Base-by-base conservation (phyloP, 305 asterid genomes). In the Ajuga reptans region DNA sequence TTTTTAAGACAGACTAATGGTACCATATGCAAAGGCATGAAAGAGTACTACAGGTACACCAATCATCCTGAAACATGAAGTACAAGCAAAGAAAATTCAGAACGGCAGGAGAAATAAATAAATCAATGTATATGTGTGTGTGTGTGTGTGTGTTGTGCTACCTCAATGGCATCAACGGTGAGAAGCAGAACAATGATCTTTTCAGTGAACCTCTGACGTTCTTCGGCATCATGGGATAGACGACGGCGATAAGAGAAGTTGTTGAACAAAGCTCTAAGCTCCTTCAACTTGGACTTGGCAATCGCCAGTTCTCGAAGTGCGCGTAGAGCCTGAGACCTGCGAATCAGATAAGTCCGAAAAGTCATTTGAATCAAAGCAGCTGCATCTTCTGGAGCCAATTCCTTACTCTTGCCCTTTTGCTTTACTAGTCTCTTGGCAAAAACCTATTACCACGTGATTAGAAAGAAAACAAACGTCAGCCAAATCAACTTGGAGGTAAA, bases 81-180 rank as follows among this genome's bases (percentile, higher is more conserved):
- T 31, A 17, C 9, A 6, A 49, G 27, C 56, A 50, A 4, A 8
- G 31, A 67, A 37, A 2, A 12, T 37, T 14, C 46, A 12, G 63
- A 53, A 47, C 4, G 51, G 27, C 34, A 41, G 15, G 31, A 34
- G 10, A 4, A 31, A 4, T 21, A 21, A 33, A 18, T 43, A 33
- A 68, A 41, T 4, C 21, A 43, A 63, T 14, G 21, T 34, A 21
- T 2, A 2, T 21, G 2, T 21, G 2, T 21, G 1, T 21, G 2
- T 21, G 27, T 21, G 27, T 21, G 27, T 21, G 27, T 21, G 27
- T 21, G 27, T 29, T 9, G 4, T 15, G 53, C 5, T 84, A 89
- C 99, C 99, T 89, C 95, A 72, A 94, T 84, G 73, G 99, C 91
- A 72, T 91, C 96, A 66, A 91, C 90, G 6, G 99, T 94, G 77